Base-by-base conservation (phyloP, 192 early-diverging fungal species). In the Powellomyces hirtus region DNA sequence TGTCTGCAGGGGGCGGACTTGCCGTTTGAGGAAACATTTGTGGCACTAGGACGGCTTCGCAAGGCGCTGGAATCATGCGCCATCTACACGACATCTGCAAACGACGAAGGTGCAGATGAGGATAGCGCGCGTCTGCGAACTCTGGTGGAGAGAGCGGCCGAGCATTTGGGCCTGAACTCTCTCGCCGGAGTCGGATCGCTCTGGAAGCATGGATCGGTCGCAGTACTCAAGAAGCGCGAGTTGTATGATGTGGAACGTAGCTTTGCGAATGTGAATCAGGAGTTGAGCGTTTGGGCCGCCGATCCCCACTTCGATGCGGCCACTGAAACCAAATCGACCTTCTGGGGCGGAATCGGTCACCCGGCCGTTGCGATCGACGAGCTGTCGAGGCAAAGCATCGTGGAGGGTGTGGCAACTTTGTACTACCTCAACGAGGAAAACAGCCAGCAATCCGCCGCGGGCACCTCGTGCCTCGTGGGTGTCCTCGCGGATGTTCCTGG, bases 401-500 rank as follows among this genome's bases (percentile, higher is more conserved):
- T 89, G 10, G 90, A 91, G 57, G 89, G 83, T 5, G 76, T 87
- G 36, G 80, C 88, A 14, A 89, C 90, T 0, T 58, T 91, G 16
- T 91, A 90, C 59, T 85, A 83, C 62, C 75, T 91, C 7, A 82
- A 90, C 59, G 82, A 89, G 53, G 76, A 74, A 16, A 27, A 45
- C 20, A 24, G 11, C 14, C 38, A 67, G 8, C 20, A 65, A 16
- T 11, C 29, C 5, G 53, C 53, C 16, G 22, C 22, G 16, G 29
- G 53, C 27, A 27, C 22, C 6, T 2, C 26, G 7, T 26, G 29
- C 20, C 55, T 67, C 13, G 34, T 69, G 27, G 14, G 42, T 11
- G 42, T 69, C 1, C 26, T 69, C 6, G 29, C 6, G 7, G 58
- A 49, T 24, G 67, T 69, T 6, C 42, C 67, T 16, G 45, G 37